A percentile compares a stretch with the other conserved stretches of the same genome.
Conservation (phyloP, 345 rosid genomes). For the Schrenkiella parvula region DNA sequence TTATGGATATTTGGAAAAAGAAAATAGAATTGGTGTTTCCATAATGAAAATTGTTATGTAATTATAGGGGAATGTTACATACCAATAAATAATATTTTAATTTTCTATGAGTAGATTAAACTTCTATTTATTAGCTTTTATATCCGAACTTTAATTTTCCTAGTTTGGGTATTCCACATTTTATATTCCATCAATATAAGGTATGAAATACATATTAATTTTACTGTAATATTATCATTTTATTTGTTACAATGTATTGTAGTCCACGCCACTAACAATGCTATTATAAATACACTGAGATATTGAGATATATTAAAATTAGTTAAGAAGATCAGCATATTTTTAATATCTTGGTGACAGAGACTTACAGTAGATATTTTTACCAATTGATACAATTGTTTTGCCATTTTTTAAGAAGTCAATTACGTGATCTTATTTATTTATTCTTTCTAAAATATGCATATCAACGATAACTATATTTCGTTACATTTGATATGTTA, state of each 20-base stretch:
- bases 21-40: not conserved
- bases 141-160: not conserved
- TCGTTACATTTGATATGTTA: too few species aligned
- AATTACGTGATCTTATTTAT: too few species aligned
- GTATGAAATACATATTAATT: not conserved
- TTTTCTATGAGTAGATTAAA: not conserved
- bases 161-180: not conserved
- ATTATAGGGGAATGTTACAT: not conserved
- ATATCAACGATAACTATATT: too few species aligned
- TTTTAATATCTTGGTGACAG: too few species aligned
- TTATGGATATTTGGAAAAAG: not conserved
- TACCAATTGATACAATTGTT: too few species aligned
- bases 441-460: too few species aligned
- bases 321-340: too few species aligned
- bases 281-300: not conserved
- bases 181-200: slow-evolving; percentile 1
- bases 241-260: slow-evolving; percentile 16
- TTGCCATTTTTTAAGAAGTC: too few species aligned
- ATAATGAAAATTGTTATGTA: not conserved
- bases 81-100: not conserved
- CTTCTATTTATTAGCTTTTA: not conserved
- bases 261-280: slow-evolving; percentile 7
- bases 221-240: not conserved
- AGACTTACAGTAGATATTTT: too few species aligned
- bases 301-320: too few species aligned